Conservation (phyloP, 2,329 filamentous ascomycete species). For the Zymoseptoria brevis region DNA sequence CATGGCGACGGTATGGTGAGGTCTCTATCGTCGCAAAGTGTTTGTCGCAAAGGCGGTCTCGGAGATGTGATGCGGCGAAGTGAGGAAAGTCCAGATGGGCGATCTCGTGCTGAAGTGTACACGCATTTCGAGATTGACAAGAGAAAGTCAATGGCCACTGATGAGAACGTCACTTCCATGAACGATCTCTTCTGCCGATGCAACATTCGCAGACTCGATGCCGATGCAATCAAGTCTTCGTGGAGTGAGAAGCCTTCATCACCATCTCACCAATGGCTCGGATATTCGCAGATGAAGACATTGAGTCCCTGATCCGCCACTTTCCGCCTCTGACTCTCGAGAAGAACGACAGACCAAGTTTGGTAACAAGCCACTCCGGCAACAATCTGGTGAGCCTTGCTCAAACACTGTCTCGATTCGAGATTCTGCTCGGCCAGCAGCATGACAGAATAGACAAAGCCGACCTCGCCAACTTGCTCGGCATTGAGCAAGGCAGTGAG, state of each 20-base stretch:
- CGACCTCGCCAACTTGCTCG: constrained; percentile 9
- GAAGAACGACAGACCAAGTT: constrained; percentile 10
- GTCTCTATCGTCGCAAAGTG: not conserved
- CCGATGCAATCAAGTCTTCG: not conserved
- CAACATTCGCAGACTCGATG: not conserved
- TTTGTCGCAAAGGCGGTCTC: not conserved
- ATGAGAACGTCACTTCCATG: no score
- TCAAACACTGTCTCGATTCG: constrained; percentile 7
- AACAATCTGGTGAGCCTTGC: constrained; percentile 14
- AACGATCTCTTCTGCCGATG: not conserved
- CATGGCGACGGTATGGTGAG: constrained; percentile 21
- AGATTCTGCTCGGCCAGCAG: constrained; percentile 5
- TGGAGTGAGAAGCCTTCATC: not conserved
- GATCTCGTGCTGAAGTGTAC: not conserved
- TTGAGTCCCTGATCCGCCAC: constrained; percentile 21
- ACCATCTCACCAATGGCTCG: constrained; percentile 13
- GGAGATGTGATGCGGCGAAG: not conserved
- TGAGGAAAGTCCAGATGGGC: not conserved
- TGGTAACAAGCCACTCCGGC: constrained; percentile 18
- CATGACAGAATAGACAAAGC: constrained; percentile 6
- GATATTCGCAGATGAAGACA: constrained; percentile 22
- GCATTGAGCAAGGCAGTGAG: constrained; percentile 11
- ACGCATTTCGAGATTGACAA: not conserved
- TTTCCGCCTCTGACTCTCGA: constrained; percentile 17
- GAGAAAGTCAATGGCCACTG: no score